These are phyloP conservation scores for Ogataea ramenticola DNA, from an alignment of 805 yeast species.

Conservation along the genomic window DNA sequence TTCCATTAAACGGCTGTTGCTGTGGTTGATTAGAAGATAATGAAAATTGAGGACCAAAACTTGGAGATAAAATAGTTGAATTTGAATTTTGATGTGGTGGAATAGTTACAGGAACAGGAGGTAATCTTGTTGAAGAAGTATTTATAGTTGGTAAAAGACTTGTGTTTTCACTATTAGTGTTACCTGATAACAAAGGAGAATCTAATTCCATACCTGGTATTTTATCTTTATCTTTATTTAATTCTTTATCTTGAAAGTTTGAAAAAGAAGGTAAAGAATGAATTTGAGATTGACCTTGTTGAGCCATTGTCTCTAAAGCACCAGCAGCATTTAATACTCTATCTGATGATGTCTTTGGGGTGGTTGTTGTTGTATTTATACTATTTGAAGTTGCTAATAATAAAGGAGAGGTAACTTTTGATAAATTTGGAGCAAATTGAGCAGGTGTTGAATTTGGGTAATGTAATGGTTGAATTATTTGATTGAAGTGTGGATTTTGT, in stretches of 20 bases:
- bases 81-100: slow-evolving; percentile 4
- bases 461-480: slow-evolving; percentile 34
- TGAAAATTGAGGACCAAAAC: slow-evolving; percentile 26
- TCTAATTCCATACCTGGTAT: slow-evolving; percentile 27
- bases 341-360: slow-evolving; percentile 17
- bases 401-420: slow-evolving; percentile 58
- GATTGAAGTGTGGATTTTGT: neutral
- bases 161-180: slow-evolving; percentile 4
- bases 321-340: slow-evolving; percentile 32
- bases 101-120: slow-evolving; percentile 9
- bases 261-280: neutral
- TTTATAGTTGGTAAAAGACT: slow-evolving; percentile 14
- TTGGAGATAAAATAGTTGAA: slow-evolving; percentile 18
- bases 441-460: slow-evolving; percentile 66
- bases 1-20: slow-evolving; percentile 3
- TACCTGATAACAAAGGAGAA: slow-evolving; percentile 4
- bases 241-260: neutral
- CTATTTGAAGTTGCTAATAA: slow-evolving; percentile 37
- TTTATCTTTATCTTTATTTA: slow-evolving; percentile 11
- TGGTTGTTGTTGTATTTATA: slow-evolving; percentile 24
- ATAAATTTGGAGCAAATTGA: slow-evolving; percentile 59
- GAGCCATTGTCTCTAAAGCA: slow-evolving; percentile 32
- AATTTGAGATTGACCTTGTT: slow-evolving; percentile 15
- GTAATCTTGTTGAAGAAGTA: slow-evolving; percentile 11
- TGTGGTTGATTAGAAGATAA: slow-evolving; percentile 2